A percentile compares a stretch with the other conserved stretches of the same genome.
These are phyloP conservation scores for Hibiscus tridactylites DNA, from an alignment of 345 rosid genomes.

Conservation along the genomic window DNA sequence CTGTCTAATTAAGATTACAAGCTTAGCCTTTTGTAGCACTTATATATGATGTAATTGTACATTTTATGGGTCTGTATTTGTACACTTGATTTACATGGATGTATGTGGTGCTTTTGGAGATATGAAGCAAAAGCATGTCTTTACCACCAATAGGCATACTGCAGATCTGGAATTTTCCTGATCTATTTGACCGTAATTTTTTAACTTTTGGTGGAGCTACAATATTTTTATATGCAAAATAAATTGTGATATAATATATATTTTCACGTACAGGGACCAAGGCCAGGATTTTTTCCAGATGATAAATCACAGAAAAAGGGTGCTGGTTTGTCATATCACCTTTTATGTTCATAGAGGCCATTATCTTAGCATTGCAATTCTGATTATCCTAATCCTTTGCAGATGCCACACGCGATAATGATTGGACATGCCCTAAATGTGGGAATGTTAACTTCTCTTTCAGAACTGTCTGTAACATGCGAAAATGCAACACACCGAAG, in stretches of 20 bases:
- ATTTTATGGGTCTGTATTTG: background rate
- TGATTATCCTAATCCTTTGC: conserved; percentile 3
- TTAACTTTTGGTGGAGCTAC: background rate
- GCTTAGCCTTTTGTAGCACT: background rate
- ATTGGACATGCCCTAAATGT: conserved; percentile 97
- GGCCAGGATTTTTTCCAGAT: conserved; percentile 77
- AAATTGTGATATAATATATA: background rate
- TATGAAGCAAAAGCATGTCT: background rate
- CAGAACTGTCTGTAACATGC: conserved; percentile 93
- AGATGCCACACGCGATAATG: conserved; percentile 91
- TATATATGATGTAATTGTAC: background rate
- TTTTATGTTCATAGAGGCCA: background rate
- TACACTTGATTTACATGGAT: background rate
- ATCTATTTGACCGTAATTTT: background rate
- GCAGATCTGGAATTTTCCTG: no score
- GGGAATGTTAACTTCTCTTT: conserved; percentile 95
- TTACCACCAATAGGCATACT: background rate
- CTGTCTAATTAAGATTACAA: conserved; percentile 5
- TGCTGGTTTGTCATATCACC: conserved; percentile 26
- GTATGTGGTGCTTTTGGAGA: no score
- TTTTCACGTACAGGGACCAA: conserved; percentile 53
- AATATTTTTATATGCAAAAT: background rate
- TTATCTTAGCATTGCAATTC: background rate
- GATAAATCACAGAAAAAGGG: conserved; percentile 66
- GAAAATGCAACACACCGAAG: conserved; percentile 96